Percentiles rank a stretch among this genome's conserved stretches.
phyloP scores from a whole-genome alignment of 208 protist species.

The Crithidia bombi region DNA sequence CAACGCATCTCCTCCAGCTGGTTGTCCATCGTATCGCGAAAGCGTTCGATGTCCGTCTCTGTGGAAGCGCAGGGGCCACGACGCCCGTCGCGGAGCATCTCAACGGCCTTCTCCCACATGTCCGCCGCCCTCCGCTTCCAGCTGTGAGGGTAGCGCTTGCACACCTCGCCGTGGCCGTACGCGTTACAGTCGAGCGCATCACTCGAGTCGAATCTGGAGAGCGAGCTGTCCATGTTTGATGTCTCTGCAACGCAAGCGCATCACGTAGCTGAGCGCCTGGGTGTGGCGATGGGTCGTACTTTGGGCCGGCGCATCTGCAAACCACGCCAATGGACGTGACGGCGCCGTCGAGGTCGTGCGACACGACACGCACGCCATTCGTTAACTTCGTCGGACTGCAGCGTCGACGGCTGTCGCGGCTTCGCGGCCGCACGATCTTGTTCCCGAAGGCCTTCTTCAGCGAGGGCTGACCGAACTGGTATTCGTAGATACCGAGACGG shows the following conservation, averaged over 20 bases:
- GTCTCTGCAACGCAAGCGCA: constrained; percentile 88
- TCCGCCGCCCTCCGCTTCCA: constrained; percentile 82
- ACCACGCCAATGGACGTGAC: constrained; percentile 72
- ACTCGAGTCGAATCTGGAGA: constrained; percentile 87
- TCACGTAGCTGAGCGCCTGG: constrained; percentile 85
- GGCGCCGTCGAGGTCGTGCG: constrained; percentile 74
- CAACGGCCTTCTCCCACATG: constrained; percentile 81
- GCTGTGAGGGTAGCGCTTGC: constrained; percentile 73
- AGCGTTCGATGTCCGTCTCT: constrained; percentile 85
- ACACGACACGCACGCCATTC: constrained; percentile 80
- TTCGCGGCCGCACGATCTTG: constrained; percentile 40
- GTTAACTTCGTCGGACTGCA: constrained; percentile 64
- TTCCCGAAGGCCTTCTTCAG: constrained; percentile 64
- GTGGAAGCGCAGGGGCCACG: constrained; percentile 80
- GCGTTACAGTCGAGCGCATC: constrained; percentile 73
- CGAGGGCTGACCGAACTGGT: constrained; percentile 82
- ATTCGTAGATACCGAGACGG: constrained; percentile 68
- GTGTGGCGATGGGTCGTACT: constrained; percentile 77
- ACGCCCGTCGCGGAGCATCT: constrained; percentile 78
- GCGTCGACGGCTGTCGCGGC: constrained; percentile 30
- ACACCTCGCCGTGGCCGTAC: constrained; percentile 81
- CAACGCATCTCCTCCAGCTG: constrained; percentile 80
- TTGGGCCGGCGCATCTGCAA: constrained; percentile 79
- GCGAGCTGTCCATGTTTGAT: constrained; percentile 86
- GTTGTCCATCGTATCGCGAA: constrained; percentile 90